Conservation (phyloP, 192 early-diverging fungal genomes). For the Allomyces javanicus region DNA sequence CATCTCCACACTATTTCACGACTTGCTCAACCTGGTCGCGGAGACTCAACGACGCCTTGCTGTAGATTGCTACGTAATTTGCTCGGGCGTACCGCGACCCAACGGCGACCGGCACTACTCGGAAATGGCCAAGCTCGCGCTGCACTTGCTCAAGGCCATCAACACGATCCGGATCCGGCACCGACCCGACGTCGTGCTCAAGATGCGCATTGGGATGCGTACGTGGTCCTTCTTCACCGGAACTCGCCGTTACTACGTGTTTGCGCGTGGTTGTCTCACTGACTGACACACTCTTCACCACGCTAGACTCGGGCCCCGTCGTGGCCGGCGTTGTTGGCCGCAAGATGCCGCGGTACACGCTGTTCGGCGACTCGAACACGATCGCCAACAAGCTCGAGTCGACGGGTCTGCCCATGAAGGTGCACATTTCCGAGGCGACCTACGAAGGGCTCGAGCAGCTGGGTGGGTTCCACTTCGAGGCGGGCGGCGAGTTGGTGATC, state of each 20-base stretch:
- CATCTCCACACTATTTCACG: too few relatives aligned
- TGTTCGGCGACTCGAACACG: conserved; percentile 24
- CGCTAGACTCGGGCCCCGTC: conserved; percentile 6
- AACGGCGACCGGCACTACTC: conserved; percentile 12
- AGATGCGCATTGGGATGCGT: conserved; percentile 16
- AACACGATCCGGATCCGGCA: conserved; percentile 3
- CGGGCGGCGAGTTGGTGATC: conserved; percentile 8
- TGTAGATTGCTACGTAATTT: conserved; percentile 17
- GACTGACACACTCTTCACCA: too few relatives aligned
- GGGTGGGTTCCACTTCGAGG: conserved; percentile 9
- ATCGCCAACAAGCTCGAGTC: conserved; percentile 21
- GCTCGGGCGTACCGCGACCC: conserved; percentile 10
- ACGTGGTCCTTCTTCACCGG: conserved; percentile 3
- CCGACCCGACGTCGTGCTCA: conserved; percentile 11
- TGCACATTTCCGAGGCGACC: conserved; percentile 15
- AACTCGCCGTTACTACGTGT: neutral
- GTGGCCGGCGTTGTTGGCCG: conserved; percentile 20
- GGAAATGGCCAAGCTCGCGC: conserved; percentile 12
- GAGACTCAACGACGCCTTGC: neutral
- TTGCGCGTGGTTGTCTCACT: neutral
- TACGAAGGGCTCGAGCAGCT: conserved; percentile 5
- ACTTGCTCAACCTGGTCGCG: too few relatives aligned
- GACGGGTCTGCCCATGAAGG: conserved; percentile 8
- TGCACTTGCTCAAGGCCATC: conserved; percentile 10
- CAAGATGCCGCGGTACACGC: conserved; percentile 23